These are phyloP conservation scores for Flueggea neowawraea DNA, from an alignment of 441 rosid species.

Conservation along the genomic window DNA sequence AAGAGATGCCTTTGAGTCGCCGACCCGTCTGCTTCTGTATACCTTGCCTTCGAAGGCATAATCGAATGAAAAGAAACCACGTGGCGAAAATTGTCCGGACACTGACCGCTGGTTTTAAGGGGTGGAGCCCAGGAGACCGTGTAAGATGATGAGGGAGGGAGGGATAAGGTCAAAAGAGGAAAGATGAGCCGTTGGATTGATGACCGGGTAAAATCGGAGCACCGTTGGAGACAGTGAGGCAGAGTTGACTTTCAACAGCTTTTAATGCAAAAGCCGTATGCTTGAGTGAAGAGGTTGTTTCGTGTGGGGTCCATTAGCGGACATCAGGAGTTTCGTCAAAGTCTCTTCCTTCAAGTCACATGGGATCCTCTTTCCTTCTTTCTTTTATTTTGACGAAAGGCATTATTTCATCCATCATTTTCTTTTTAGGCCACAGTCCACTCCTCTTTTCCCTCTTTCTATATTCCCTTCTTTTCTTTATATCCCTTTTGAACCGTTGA, in stretches of 20 bases:
- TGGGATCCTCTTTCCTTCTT: slow-evolving; percentile 40
- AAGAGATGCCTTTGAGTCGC: slow-evolving; percentile 25
- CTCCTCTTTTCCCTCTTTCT: no score
- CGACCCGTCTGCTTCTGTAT: slow-evolving; percentile 20
- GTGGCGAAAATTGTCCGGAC: slow-evolving; percentile 15
- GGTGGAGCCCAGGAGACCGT: slow-evolving; percentile 25
- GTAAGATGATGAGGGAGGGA: slow-evolving; percentile 13
- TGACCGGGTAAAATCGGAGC: slow-evolving; percentile 12
- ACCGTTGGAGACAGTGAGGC: slow-evolving; percentile 49
- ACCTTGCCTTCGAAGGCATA: no score
- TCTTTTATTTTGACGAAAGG: neutral
- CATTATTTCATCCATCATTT: no score
- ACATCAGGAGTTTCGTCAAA: slow-evolving; percentile 41
- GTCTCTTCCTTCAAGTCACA: slow-evolving; percentile 32
- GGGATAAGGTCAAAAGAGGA: slow-evolving; percentile 35
- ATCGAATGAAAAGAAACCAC: no score
- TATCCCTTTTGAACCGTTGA: no score
- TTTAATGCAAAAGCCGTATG: slow-evolving; percentile 33
- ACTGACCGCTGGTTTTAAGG: slow-evolving; percentile 29
- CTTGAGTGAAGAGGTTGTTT: no score
- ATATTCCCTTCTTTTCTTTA: no score
- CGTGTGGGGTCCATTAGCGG: slow-evolving; percentile 23
- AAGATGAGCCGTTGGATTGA: slow-evolving; percentile 44
- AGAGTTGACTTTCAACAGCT: slow-evolving; percentile 51
- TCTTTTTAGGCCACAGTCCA: no score